Percentiles rank a stretch among this genome's conserved stretches.
These are phyloP conservation scores for Myriosclerotinia curreyana DNA, from an alignment of 2,329 filamentous ascomycete species.

Conservation along the genomic window DNA sequence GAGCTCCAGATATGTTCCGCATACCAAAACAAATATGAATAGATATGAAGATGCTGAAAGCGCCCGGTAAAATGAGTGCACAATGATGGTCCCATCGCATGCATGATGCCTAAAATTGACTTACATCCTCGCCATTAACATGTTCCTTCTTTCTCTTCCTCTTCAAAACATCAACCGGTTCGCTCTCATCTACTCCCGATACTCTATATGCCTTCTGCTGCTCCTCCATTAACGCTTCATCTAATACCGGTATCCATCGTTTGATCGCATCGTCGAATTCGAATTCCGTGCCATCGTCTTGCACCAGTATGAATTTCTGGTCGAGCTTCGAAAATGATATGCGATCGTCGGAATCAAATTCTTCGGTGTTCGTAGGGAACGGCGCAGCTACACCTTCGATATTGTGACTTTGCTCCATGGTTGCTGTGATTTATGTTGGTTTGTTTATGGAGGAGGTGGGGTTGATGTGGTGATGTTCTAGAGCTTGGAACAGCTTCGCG, in stretches of 20 bases:
- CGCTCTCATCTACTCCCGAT: conserved; percentile 56
- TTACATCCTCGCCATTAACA: conserved; percentile 49
- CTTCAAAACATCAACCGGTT: conserved; percentile 47
- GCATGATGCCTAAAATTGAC: conserved; percentile 29
- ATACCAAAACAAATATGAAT: background rate
- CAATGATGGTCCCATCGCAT: background rate
- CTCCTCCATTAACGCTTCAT: conserved; percentile 57
- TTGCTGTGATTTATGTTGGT: conserved; percentile 14
- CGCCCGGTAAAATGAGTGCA: background rate
- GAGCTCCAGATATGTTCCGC: background rate
- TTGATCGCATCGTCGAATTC: conserved; percentile 70
- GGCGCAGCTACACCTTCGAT: conserved; percentile 21
- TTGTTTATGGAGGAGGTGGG: conserved; percentile 13
- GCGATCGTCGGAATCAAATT: conserved; percentile 72
- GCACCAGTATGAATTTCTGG: conserved; percentile 78
- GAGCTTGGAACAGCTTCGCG: background rate
- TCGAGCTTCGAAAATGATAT: conserved; percentile 85
- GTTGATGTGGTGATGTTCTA: conserved; percentile 19
- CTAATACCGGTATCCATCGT: conserved; percentile 72
- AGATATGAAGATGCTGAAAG: background rate
- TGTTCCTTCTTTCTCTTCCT: conserved; percentile 52
- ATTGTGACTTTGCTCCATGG: conserved; percentile 32
- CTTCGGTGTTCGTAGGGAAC: conserved; percentile 37
- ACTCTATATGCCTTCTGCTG: conserved; percentile 61
- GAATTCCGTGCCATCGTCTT: conserved; percentile 80